A percentile compares a stretch with the other conserved stretches of the same genome.
Evolutionary conservation across 495 filamentous ascomycete genomes (phyloP).

Genomic region (Wilcoxina mikolae): DNA sequence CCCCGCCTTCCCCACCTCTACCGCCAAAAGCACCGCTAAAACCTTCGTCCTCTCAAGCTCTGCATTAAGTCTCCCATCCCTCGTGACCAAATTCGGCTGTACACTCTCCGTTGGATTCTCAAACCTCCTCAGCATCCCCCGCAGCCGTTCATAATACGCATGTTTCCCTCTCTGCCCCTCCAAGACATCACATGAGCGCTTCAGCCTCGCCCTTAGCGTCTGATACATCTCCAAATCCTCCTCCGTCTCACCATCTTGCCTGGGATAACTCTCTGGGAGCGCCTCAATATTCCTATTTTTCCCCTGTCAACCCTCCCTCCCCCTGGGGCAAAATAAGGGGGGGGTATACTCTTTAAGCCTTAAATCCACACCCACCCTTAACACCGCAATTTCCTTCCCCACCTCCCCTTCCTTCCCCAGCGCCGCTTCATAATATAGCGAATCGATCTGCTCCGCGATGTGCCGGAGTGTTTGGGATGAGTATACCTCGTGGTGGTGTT

Average conservation of each 20-base stretch:
- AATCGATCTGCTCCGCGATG: conserved; percentile 69
- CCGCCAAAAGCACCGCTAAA: conserved; percentile 55
- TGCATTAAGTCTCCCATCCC: conserved; percentile 53
- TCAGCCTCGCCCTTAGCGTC: conserved; percentile 20
- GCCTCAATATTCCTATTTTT: conserved; percentile 19
- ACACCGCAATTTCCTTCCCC: conserved; percentile 32
- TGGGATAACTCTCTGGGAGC: conserved; percentile 20
- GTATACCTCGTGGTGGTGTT: conserved; percentile 59
- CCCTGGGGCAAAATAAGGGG: not conserved
- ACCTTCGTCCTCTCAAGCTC: conserved; percentile 67
- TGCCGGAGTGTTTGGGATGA: conserved; percentile 60
- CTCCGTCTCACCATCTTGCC: conserved; percentile 9
- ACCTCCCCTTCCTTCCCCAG: conserved; percentile 30
- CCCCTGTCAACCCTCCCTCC: not conserved
- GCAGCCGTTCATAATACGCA: conserved; percentile 28
- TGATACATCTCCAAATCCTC: conserved; percentile 23
- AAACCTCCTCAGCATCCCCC: conserved; percentile 25
- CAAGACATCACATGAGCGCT: conserved; percentile 10
- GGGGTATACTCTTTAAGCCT: conserved; percentile 16
- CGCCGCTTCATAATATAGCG: conserved; percentile 47
- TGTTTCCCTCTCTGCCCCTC: conserved; percentile 19
- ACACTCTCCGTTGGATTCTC: conserved; percentile 40
- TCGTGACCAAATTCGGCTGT: conserved; percentile 63
- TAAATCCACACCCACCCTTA: conserved; percentile 32
- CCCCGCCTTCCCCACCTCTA: conserved; percentile 21